These are phyloP conservation scores for Xylariales sp. DNA, from an alignment of 2,329 filamentous ascomycete genomes.

Conservation along the genomic window DNA sequence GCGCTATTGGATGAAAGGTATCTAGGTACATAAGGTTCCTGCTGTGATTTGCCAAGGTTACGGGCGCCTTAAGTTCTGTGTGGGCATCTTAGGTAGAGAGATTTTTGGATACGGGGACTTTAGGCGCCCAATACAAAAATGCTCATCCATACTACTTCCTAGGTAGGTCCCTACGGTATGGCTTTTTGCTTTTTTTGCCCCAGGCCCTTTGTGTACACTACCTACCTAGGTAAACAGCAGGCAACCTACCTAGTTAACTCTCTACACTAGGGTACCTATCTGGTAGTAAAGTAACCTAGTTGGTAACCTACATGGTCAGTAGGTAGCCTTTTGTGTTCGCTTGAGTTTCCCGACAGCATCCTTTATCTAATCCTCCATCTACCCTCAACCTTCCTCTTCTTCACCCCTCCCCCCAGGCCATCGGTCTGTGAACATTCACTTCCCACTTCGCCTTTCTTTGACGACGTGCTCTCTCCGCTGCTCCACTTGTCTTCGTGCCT, in stretches of 20 bases:
- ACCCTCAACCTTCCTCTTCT: conserved; percentile 30
- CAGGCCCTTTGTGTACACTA: too few relatives aligned
- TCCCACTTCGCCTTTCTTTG: conserved; percentile 28
- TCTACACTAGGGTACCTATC: too few relatives aligned
- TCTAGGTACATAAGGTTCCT: too few relatives aligned
- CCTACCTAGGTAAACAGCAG: too few relatives aligned
- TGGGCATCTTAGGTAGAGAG: background rate
- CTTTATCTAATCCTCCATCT: conserved; percentile 22
- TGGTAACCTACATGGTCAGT: background rate
- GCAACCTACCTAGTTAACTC: too few relatives aligned
- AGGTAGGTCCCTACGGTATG: too few relatives aligned
- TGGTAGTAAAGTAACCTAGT: background rate
- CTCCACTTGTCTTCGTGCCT: conserved; percentile 15
- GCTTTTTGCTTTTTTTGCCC: background rate
- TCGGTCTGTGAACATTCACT: conserved; percentile 37
- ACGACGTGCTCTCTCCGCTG: conserved; percentile 30
- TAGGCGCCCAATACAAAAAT: background rate
- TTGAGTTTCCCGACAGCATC: conserved; percentile 12
- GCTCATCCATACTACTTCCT: background rate
- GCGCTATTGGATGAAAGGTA: too few relatives aligned
- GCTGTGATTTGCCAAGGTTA: too few relatives aligned
- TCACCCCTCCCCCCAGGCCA: conserved; percentile 27
- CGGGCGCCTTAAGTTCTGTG: too few relatives aligned
- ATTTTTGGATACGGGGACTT: background rate
- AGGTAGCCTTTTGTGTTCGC: conserved; percentile 13